Conservation (phyloP, 2,329 filamentous ascomycete genomes). For the Dryadomyces quercus-mongolicae region DNA sequence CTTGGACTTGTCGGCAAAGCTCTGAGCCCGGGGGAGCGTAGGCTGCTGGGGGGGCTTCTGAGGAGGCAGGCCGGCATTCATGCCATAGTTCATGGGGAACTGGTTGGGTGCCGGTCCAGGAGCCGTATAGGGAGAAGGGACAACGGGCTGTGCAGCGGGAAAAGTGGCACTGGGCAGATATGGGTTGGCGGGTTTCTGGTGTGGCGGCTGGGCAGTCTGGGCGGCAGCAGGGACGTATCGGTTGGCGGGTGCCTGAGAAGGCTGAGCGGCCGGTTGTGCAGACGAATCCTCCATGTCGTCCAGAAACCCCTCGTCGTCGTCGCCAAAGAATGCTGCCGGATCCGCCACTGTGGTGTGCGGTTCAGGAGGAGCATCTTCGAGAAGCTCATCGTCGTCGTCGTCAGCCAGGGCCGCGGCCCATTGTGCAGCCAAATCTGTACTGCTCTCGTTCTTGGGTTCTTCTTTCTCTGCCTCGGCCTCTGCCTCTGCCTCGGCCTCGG, state of each 20-base stretch:
- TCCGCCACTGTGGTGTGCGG: conserved; percentile 37
- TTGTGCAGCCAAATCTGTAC: conserved; percentile 61
- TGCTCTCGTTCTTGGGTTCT: conserved; percentile 15
- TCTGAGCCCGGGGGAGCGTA: conserved; percentile 46
- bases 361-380: conserved; percentile 36
- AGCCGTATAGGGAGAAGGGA: conserved; percentile 1
- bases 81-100: conserved; percentile 7
- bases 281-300: conserved; percentile 47
- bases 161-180: conserved; percentile 9
- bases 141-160: neutral
- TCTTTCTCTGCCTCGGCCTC: conserved; percentile 1
- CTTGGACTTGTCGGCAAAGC: conserved; percentile 83
- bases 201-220: neutral
- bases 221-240: conserved; percentile 9
- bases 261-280: conserved; percentile 12
- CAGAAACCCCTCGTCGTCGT: conserved; percentile 77
- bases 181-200: conserved; percentile 6
- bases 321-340: conserved; percentile 57
- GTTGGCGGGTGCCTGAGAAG: neutral
- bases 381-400: conserved; percentile 53
- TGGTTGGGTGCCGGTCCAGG: conserved; percentile 2
- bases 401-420: conserved; percentile 76
- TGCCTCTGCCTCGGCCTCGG: conserved; percentile 6
- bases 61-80: conserved; percentile 11
- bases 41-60: conserved; percentile 17